Evolutionary conservation across 371 early-diverging fungal species (phyloP).

Genomic region (Lichtheimia corymbifera): DNA sequence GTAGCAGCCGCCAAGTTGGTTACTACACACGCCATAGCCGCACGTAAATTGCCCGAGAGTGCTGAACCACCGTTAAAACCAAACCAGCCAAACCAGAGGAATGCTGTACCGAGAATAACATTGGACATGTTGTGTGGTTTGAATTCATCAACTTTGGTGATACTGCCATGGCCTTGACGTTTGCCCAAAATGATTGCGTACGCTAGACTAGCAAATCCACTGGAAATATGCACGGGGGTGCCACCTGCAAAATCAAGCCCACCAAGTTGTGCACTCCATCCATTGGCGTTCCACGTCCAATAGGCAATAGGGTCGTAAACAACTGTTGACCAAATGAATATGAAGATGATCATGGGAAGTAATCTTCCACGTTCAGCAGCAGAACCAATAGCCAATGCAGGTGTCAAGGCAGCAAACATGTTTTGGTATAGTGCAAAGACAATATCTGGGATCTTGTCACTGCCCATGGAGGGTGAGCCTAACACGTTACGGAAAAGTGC

Average conservation of each 20-base stretch:
- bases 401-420: conserved; percentile 86
- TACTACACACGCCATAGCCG: conserved; percentile 82
- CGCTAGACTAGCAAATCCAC: conserved; percentile 89
- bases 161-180: conserved; percentile 67
- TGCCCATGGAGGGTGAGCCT: conserved; percentile 57
- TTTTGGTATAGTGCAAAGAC: conserved; percentile 69
- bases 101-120: conserved; percentile 83
- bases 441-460: conserved; percentile 62
- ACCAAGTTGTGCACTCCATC: conserved; percentile 81
- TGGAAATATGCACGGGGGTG: conserved; percentile 89
- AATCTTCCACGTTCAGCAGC: conserved; percentile 89
- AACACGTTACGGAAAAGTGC: conserved; percentile 68
- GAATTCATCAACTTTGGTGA: conserved; percentile 51
- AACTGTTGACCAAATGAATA: conserved; percentile 91
- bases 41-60: conserved; percentile 77
- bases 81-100: conserved; percentile 91
- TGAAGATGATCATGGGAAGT: conserved; percentile 83
- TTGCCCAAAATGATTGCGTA: conserved; percentile 82
- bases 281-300: conserved; percentile 91
- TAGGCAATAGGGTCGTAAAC: conserved; percentile 88
- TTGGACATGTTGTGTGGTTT: conserved; percentile 90
- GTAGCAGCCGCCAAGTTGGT: conserved; percentile 86
- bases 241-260: conserved; percentile 86
- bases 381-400: conserved; percentile 90
- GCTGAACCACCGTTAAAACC: conserved; percentile 90